Percentiles rank a stretch among this genome's conserved stretches.
Evolutionary conservation across 768 basidiomycete genomes (phyloP).

Genomic region (Kwoniella sp.): DNA sequence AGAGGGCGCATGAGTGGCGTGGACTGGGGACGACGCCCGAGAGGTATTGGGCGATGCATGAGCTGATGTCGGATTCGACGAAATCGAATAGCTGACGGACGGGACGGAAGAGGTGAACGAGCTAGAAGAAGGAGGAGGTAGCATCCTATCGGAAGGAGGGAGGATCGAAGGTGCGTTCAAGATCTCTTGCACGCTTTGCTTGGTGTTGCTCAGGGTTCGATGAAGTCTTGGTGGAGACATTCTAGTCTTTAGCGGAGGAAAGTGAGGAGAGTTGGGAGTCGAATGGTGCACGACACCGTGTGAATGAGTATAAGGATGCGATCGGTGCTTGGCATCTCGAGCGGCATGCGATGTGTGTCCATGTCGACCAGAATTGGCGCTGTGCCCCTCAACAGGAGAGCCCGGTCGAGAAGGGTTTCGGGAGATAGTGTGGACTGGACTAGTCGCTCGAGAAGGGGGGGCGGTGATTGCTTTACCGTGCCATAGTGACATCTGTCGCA

Average conservation of each 20-base stretch:
- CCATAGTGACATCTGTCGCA: slow-evolving; percentile 54
- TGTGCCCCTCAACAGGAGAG: slow-evolving; percentile 52
- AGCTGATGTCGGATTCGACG: slow-evolving; percentile 48
- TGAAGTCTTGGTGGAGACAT: slow-evolving; percentile 48
- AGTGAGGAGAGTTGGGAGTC: slow-evolving; percentile 48
- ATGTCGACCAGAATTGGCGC: slow-evolving; percentile 53
- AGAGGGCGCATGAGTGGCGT: slow-evolving; percentile 28
- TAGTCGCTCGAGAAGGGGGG: slow-evolving; percentile 43
- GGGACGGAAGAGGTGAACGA: slow-evolving; percentile 37
- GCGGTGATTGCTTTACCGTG: slow-evolving; percentile 50
- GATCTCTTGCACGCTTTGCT: slow-evolving; percentile 56
- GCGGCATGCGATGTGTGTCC: slow-evolving; percentile 49
- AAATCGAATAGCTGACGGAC: slow-evolving; percentile 32
- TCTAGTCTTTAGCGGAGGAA: slow-evolving; percentile 29
- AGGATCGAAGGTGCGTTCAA: slow-evolving; percentile 51
- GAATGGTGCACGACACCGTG: slow-evolving; percentile 19
- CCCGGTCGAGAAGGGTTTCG: slow-evolving; percentile 47
- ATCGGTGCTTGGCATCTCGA: slow-evolving; percentile 49
- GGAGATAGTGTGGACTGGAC: slow-evolving; percentile 40
- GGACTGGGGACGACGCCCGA: slow-evolving; percentile 46
- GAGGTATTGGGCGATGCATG: slow-evolving; percentile 49
- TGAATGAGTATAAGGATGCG: slow-evolving; percentile 45
- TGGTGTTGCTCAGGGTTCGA: slow-evolving; percentile 29
- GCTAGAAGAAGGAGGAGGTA: slow-evolving; percentile 46
- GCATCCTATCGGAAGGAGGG: slow-evolving; percentile 45